These are phyloP conservation scores for Scedosporium dehoogii DNA, from an alignment of 2,329 filamentous ascomycete genomes.

Conservation along the genomic window DNA sequence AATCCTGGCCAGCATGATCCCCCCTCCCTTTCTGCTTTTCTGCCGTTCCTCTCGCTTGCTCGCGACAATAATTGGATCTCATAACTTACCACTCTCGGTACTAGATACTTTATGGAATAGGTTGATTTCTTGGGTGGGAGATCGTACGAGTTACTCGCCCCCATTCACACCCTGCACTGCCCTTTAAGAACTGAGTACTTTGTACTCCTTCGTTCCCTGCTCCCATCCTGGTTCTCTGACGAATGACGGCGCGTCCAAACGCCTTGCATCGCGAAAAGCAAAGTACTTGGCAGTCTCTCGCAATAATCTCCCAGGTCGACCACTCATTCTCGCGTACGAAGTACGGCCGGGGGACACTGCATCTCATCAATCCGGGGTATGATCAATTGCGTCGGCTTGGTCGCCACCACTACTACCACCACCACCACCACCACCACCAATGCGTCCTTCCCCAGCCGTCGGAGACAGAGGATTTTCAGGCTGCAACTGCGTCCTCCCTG, in stretches of 20 bases:
- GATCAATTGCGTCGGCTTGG: too few relatives aligned
- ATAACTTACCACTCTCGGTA: too few relatives aligned
- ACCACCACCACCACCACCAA: too few relatives aligned
- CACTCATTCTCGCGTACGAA: not conserved
- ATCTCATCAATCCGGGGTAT: too few relatives aligned
- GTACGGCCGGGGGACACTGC: not conserved
- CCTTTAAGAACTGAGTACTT: not conserved
- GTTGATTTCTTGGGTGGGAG: too few relatives aligned
- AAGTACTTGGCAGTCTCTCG: not conserved
- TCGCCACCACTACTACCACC: too few relatives aligned
- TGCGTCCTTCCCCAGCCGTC: not conserved
- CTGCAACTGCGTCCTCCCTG: not conserved
- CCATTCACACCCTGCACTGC: too few relatives aligned
- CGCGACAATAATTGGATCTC: too few relatives aligned
- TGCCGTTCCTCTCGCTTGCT: not conserved
- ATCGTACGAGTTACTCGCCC: too few relatives aligned
- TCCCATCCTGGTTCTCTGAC: not conserved
- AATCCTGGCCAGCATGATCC: not conserved
- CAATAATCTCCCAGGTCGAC: not conserved
- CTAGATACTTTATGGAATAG: too few relatives aligned
- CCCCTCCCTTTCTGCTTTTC: not conserved
- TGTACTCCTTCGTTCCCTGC: not conserved
- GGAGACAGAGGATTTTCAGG: not conserved
- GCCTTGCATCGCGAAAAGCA: not conserved
- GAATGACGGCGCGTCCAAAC: not conserved